These are phyloP conservation scores for Wilcoxina mikolae DNA, from an alignment of 495 filamentous ascomycete species.

Conservation along the genomic window DNA sequence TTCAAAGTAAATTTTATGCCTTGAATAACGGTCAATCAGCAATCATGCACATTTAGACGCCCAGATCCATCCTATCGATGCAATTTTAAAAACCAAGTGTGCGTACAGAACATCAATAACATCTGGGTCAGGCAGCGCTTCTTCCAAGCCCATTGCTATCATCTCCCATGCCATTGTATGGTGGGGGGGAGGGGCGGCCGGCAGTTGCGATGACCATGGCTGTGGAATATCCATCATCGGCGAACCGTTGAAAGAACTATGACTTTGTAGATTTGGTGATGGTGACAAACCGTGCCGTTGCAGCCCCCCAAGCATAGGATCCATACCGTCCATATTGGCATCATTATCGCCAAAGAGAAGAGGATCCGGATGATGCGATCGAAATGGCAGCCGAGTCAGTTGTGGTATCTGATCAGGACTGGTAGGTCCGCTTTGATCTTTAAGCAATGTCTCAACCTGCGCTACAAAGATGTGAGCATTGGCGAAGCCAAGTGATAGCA, in stretches of 20 bases:
- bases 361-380: conserved; percentile 5
- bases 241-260: conserved; percentile 18
- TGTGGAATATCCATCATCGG: conserved; percentile 22
- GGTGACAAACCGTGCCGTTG: not conserved
- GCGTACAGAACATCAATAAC: conserved; percentile 78
- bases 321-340: not conserved
- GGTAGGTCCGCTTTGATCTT: conserved; percentile 40
- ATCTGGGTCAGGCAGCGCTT: conserved; percentile 75
- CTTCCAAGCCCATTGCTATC: conserved; percentile 83
- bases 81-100: not conserved
- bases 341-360: conserved; percentile 10
- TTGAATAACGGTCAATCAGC: conserved; percentile 25
- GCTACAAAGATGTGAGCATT: conserved; percentile 37
- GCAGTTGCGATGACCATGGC: conserved; percentile 20
- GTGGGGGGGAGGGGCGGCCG: conserved; percentile 10
- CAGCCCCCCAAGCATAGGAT: not conserved
- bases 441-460: conserved; percentile 87
- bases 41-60: not conserved
- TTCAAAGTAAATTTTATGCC: conserved; percentile 75
- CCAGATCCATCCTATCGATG: not conserved
- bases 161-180: conserved; percentile 57
- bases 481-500: conserved; percentile 4
- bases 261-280: conserved; percentile 2
- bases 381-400: not conserved
- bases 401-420: not conserved